phyloP scores from a whole-genome alignment of 257 asterid genomes.

The Datura wrightii region DNA sequence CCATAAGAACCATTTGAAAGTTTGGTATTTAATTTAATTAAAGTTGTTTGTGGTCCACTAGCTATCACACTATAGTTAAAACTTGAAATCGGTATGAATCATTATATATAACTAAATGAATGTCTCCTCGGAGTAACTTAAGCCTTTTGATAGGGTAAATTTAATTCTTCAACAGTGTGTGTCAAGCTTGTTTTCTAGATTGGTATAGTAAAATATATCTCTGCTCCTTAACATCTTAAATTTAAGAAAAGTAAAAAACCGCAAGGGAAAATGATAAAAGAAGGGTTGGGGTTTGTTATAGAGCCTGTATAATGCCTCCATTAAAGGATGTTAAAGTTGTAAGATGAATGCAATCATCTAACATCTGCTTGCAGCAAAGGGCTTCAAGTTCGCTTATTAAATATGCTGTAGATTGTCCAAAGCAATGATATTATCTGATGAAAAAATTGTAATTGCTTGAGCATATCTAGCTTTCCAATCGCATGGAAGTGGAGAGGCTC shows the following conservation, averaged over 20 bases:
- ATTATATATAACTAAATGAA: conserved; percentile 11
- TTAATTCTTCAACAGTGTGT: not conserved
- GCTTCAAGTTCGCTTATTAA: not conserved
- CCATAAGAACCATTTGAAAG: not conserved
- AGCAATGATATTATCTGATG: not conserved
- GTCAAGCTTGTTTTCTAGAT: not conserved
- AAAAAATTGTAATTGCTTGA: not conserved
- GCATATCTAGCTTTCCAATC: not conserved
- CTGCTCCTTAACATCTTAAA: not conserved
- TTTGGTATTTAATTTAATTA: not conserved
- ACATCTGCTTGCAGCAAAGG: conserved; percentile 10
- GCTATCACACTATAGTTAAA: not conserved
- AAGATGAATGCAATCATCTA: not conserved
- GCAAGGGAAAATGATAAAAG: not conserved
- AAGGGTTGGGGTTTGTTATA: not conserved
- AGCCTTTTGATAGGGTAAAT: not conserved
- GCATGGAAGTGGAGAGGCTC: conserved; percentile 9
- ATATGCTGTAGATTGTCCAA: conserved; percentile 8
- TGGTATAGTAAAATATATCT: not conserved
- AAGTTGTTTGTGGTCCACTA: not conserved
- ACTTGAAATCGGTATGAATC: not conserved
- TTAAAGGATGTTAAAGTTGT: not conserved
- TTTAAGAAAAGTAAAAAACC: not conserved
- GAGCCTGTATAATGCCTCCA: not conserved
- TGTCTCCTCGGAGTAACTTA: not conserved